These are phyloP conservation scores for Pythium biforme DNA, from an alignment of 352 stramenopile genomes.

Conservation along the genomic window DNA sequence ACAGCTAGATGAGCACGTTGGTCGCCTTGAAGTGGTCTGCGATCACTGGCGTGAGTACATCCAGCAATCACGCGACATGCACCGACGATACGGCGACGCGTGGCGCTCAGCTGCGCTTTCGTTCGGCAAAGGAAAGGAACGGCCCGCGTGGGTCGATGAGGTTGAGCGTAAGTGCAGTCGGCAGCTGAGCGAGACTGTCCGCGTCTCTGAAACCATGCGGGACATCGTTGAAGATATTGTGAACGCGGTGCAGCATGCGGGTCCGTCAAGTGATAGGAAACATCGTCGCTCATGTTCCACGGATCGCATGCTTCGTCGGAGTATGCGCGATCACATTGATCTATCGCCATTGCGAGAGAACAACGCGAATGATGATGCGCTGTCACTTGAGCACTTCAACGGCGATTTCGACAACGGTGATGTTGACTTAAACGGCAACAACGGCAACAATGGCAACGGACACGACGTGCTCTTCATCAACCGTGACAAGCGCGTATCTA, in stretches of 20 bases:
- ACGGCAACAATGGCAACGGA: conserved; percentile 12
- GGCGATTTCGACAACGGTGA: conserved; percentile 11
- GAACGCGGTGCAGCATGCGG: conserved; percentile 40
- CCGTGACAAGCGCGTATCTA: conserved; percentile 29
- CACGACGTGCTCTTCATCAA: conserved; percentile 35
- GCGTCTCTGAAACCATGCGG: conserved; percentile 53
- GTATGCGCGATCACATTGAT: conserved; percentile 9
- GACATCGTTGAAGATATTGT: conserved; percentile 53
- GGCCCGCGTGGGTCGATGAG: conserved; percentile 51
- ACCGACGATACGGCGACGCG: conserved; percentile 46
- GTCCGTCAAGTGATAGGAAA: conserved; percentile 39
- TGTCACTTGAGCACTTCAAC: conserved; percentile 27
- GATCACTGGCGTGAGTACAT: conserved; percentile 58
- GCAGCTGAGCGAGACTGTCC: conserved; percentile 51
- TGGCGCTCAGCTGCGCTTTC: conserved; percentile 34
- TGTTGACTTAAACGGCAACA: conserved; percentile 11
- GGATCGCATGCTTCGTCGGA: conserved; percentile 29
- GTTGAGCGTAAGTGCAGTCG: conserved; percentile 55
- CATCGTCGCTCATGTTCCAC: conserved; percentile 26
- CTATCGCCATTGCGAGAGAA: conserved; percentile 19
- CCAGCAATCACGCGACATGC: conserved; percentile 51
- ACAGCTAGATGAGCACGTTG: conserved; percentile 62
- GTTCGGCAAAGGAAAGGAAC: conserved; percentile 35
- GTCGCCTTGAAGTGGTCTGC: conserved; percentile 49
- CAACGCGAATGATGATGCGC: conserved; percentile 21